Percentiles rank a stretch among this genome's conserved stretches.
Conservation (phyloP, 208 protist species). For the Crithidia sp. region DNA sequence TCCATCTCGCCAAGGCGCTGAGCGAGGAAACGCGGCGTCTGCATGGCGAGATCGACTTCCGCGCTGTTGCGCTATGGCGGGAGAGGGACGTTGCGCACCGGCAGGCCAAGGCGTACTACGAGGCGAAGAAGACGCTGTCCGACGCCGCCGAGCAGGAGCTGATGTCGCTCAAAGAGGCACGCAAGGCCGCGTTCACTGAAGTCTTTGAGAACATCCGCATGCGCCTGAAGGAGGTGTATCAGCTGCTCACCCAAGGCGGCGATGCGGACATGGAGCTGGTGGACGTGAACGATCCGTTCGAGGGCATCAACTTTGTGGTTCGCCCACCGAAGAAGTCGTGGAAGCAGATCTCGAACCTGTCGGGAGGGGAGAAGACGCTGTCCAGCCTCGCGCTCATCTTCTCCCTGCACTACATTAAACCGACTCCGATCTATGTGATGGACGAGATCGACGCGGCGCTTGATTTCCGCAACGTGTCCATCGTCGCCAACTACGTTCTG, state of each 20-base stretch:
- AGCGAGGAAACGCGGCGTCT: slow-evolving; percentile 88
- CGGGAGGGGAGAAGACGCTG: slow-evolving; percentile 99
- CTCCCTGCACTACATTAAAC: slow-evolving; percentile 99
- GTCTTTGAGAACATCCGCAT: slow-evolving; percentile 97
- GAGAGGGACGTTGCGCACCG: slow-evolving; percentile 90
- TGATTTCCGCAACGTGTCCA: slow-evolving; percentile 99
- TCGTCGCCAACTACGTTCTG: slow-evolving; percentile 99
- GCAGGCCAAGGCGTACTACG: slow-evolving; percentile 63
- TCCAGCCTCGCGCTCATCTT: slow-evolving; percentile 99
- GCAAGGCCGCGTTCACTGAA: slow-evolving; percentile 97
- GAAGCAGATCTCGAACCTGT: slow-evolving; percentile 99
- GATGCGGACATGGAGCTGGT: slow-evolving; percentile 99
- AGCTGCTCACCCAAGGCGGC: slow-evolving; percentile 99
- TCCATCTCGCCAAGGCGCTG: slow-evolving; percentile 88
- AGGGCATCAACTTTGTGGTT: slow-evolving; percentile 98
- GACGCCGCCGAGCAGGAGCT: slow-evolving; percentile 80
- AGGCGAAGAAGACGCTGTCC: slow-evolving; percentile 54
- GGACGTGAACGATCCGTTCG: slow-evolving; percentile 99
- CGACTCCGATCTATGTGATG: slow-evolving; percentile 99
- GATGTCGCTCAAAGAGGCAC: slow-evolving; percentile 71
- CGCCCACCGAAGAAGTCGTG: slow-evolving; percentile 99
- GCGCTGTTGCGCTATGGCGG: slow-evolving; percentile 95
- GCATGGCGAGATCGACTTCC: slow-evolving; percentile 92
- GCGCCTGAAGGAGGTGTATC: slow-evolving; percentile 99
- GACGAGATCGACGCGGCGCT: slow-evolving; percentile 99